Percentiles rank a stretch among this genome's conserved stretches.
Conservation (phyloP, 1,284 basidiomycete species). For the Austroboletus rostrupii region DNA sequence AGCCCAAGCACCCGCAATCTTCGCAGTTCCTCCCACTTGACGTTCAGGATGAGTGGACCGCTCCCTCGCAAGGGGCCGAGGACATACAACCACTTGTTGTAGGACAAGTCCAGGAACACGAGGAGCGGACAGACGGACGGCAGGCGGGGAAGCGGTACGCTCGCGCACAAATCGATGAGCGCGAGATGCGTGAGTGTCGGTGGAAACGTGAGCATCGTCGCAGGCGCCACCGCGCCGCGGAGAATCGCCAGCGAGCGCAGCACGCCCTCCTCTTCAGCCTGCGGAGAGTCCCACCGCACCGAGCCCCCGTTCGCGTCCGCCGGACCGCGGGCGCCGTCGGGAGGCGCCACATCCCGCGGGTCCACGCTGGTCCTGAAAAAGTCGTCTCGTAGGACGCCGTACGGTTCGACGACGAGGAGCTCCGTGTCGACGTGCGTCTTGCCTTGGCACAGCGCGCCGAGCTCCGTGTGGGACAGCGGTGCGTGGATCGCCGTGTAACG, state of each 20-base stretch:
- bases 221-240: constrained; percentile 31
- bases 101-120: constrained; percentile 62
- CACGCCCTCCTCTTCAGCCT: constrained; percentile 14
- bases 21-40: constrained; percentile 55
- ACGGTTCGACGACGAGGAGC: constrained; percentile 56
- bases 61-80: too few species aligned
- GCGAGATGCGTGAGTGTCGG: constrained; percentile 56
- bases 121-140: constrained; percentile 59
- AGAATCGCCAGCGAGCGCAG: constrained; percentile 42
- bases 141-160: constrained; percentile 49
- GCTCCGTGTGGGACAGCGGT: constrained; percentile 46
- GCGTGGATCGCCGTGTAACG: constrained; percentile 52
- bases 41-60: constrained; percentile 11
- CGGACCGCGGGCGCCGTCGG: background rate
- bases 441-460: constrained; percentile 46
- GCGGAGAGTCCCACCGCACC: constrained; percentile 21
- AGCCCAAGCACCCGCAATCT: constrained; percentile 51
- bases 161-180: constrained; percentile 36
- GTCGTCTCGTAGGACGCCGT: constrained; percentile 40
- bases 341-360: background rate
- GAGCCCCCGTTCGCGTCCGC: background rate
- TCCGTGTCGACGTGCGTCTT: constrained; percentile 57
- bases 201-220: constrained; percentile 47
- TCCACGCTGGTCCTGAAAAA: constrained; percentile 31
- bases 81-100: constrained; percentile 57